Conservation (phyloP, 148 eudicot species). For the Tetragonia tetragonoides region DNA sequence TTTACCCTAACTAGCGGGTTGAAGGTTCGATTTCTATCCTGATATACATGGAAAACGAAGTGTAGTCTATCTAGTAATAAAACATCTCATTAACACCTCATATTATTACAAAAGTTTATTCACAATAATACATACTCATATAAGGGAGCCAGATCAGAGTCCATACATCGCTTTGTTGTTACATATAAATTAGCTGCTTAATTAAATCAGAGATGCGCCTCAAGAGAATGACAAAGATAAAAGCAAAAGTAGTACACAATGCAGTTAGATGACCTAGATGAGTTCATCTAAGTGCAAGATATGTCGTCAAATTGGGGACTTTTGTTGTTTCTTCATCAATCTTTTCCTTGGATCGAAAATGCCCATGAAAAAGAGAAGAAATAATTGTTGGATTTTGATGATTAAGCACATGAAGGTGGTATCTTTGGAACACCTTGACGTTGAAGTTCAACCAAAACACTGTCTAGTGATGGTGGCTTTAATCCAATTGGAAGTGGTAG, state of each 20-base stretch:
- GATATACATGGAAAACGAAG: no score
- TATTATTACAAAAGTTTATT: slow-evolving; percentile 10
- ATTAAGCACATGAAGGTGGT: slow-evolving; percentile 35
- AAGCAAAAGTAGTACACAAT: no score
- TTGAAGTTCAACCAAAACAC: slow-evolving; percentile 57
- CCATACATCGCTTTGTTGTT: not conserved
- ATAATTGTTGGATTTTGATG: not conserved
- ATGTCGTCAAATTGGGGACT: slow-evolving; percentile 50
- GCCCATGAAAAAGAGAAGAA: not conserved
- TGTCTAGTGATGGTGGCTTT: slow-evolving; percentile 59
- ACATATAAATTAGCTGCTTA: slow-evolving; percentile 8
- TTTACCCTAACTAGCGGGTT: no score
- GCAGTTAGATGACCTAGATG: not conserved
- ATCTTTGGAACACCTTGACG: slow-evolving; percentile 58
- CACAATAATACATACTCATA: slow-evolving; percentile 9
- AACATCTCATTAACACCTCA: not conserved
- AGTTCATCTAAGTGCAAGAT: slow-evolving; percentile 25
- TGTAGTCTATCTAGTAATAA: no score
- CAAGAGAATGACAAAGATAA: not conserved
- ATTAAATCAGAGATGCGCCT: not conserved
- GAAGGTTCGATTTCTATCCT: no score
- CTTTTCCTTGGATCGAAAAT: not conserved
- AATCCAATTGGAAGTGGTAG: slow-evolving; percentile 62
- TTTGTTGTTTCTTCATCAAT: not conserved
- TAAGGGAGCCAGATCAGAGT: not conserved